Conservation (phyloP, 805 yeast species). For the Pichia ethanolica region DNA sequence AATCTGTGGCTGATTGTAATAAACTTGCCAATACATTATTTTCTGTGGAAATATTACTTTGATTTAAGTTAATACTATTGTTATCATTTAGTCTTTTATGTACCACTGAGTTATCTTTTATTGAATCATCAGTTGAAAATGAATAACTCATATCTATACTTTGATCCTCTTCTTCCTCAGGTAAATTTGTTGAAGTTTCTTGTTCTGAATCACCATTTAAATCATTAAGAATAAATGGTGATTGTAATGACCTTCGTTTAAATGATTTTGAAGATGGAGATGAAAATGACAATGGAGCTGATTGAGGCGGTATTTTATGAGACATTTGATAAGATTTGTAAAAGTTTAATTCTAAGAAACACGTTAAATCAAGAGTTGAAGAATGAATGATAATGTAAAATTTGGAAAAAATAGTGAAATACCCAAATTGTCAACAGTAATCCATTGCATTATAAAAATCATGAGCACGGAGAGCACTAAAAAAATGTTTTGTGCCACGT, state of each 20-base stretch:
- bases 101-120: not conserved
- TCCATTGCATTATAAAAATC: too few species aligned
- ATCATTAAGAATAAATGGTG: conserved; percentile 6
- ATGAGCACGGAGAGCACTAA: too few species aligned
- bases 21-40: not conserved
- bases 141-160: not conserved
- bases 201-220: not conserved
- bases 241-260: conserved; percentile 12
- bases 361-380: too few species aligned
- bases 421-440: too few species aligned
- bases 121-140: not conserved
- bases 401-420: too few species aligned
- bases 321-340: not conserved
- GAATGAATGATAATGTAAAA: too few species aligned
- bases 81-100: not conserved
- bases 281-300: not conserved
- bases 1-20: not conserved
- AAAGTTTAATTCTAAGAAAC: not conserved
- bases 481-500: too few species aligned
- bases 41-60: not conserved
- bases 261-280: not conserved
- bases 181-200: not conserved
- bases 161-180: not conserved
- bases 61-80: too few species aligned
- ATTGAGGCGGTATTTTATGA: not conserved